Percentiles rank a stretch among this genome's conserved stretches.
These are phyloP conservation scores for Penicillium fimorum DNA, from an alignment of 495 filamentous ascomycete species.

Conservation along the genomic window DNA sequence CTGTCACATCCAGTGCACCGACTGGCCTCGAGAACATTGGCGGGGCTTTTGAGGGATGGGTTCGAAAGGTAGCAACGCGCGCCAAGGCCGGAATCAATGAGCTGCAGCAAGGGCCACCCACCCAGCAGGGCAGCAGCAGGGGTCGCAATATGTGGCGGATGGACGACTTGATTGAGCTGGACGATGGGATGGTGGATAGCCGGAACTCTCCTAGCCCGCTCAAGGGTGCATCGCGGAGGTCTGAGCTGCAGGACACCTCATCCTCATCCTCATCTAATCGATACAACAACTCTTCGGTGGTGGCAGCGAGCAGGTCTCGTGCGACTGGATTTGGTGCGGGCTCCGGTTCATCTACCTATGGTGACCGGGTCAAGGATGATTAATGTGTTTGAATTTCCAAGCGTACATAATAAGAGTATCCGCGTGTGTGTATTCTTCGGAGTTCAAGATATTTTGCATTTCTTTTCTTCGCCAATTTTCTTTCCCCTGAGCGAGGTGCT, in stretches of 20 bases:
- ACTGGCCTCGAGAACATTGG: conserved; percentile 77
- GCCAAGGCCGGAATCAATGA: conserved; percentile 43
- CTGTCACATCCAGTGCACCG: conserved; percentile 44
- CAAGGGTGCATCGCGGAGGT: conserved; percentile 18
- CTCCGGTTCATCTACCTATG: conserved; percentile 15
- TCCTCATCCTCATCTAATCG: conserved; percentile 27
- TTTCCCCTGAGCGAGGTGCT: conserved; percentile 21
- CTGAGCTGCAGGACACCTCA: conserved; percentile 21
- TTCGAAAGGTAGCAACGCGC: conserved; percentile 69
- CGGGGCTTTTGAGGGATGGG: conserved; percentile 82
- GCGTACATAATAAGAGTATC: conserved; percentile 31
- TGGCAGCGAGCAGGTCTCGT: conserved; percentile 46
- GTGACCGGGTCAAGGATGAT: conserved; percentile 34
- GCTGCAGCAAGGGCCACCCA: conserved; percentile 35
- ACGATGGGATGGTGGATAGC: conserved; percentile 52
- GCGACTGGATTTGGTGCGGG: conserved; percentile 17
- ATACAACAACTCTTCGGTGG: conserved; percentile 29
- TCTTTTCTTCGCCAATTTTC: conserved; percentile 10
- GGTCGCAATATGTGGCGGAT: conserved; percentile 39
- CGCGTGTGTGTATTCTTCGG: conserved; percentile 17
- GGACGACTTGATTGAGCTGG: conserved; percentile 84
- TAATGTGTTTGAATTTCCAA: conserved; percentile 23
- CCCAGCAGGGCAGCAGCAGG: conserved; percentile 31
- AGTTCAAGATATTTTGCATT: conserved; percentile 18
- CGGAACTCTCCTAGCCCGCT: conserved; percentile 26